Conservation (phyloP, 106 monocot genomes). For the Dendrobium nobile region DNA sequence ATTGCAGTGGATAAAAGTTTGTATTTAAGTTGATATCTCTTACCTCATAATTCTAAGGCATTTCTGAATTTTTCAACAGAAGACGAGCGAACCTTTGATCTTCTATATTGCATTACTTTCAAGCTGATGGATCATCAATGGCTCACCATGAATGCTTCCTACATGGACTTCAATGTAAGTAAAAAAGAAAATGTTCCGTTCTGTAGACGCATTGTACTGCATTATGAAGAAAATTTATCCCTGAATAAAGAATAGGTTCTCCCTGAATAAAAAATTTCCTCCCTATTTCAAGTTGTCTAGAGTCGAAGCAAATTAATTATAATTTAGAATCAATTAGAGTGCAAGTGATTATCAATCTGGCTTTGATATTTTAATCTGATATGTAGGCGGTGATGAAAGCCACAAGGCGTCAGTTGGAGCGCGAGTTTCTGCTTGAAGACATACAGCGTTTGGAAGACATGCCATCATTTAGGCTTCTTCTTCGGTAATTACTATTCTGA, state of each 20-base stretch:
- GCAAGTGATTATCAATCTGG: too few species aligned
- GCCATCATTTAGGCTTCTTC: slow-evolving; percentile 15
- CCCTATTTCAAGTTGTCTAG: not conserved
- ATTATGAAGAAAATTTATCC: too few species aligned
- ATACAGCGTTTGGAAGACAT: slow-evolving; percentile 17
- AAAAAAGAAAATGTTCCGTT: not conserved
- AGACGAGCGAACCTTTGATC: slow-evolving; percentile 21
- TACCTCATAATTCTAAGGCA: too few species aligned
- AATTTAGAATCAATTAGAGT: too few species aligned
- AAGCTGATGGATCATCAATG: slow-evolving; percentile 91
- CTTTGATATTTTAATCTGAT: not conserved
- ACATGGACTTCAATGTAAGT: slow-evolving; percentile 83
- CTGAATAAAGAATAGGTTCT: too few species aligned
- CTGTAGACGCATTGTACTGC: too few species aligned
- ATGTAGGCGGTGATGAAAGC: slow-evolving; percentile 20
- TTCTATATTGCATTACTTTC: slow-evolving; percentile 45
- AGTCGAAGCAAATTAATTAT: too few species aligned
- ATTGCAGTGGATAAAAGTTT: too few species aligned
- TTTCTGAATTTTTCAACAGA: not conserved
- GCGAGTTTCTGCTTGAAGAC: slow-evolving; percentile 20
- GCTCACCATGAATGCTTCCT: slow-evolving; percentile 77
- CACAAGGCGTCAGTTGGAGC: slow-evolving; percentile 20
- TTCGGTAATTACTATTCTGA: slow-evolving; percentile 6
- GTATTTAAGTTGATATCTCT: too few species aligned
- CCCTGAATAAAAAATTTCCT: too few species aligned